These are phyloP conservation scores for Pseudogymnoascus sp. DNA, from an alignment of 2,329 filamentous ascomycete species.

Conservation along the genomic window DNA sequence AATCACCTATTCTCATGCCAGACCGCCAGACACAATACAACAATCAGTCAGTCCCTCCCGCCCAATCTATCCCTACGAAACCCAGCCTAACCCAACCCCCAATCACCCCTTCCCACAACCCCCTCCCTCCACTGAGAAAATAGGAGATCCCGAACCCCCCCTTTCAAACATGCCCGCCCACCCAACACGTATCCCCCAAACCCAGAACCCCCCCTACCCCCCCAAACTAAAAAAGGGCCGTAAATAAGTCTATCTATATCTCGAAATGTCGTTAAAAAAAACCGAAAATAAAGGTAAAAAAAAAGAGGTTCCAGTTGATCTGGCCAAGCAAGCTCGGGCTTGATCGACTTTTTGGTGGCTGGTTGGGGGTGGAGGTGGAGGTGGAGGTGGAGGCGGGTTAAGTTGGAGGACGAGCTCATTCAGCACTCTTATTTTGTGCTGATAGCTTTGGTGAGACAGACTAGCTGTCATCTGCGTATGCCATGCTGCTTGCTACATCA, in stretches of 20 bases:
- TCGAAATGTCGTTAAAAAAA: neutral
- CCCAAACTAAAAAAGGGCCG: neutral
- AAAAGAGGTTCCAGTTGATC: neutral
- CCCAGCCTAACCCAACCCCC: neutral
- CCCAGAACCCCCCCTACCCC: neutral
- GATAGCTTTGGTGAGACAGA: neutral
- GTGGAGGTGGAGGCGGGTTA: neutral
- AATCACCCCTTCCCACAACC: neutral
- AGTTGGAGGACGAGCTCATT: neutral
- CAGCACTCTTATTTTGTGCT: neutral
- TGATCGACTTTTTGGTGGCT: neutral
- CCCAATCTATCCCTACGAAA: neutral
- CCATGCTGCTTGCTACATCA: neutral
- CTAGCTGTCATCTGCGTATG: neutral
- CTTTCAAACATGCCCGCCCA: neutral
- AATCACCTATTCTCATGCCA: neutral
- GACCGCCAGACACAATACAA: neutral
- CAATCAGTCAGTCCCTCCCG: too few relatives aligned
- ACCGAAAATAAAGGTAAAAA: neutral
- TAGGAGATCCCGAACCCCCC: neutral
- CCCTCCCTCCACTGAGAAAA: neutral
- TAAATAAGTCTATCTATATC: slow-evolving; percentile 1
- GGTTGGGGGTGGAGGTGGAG: neutral
- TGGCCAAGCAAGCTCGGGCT: neutral
- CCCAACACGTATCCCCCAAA: neutral